phyloP scores from a whole-genome alignment of 2,329 filamentous ascomycete genomes.

The Ophiostoma quercus region DNA sequence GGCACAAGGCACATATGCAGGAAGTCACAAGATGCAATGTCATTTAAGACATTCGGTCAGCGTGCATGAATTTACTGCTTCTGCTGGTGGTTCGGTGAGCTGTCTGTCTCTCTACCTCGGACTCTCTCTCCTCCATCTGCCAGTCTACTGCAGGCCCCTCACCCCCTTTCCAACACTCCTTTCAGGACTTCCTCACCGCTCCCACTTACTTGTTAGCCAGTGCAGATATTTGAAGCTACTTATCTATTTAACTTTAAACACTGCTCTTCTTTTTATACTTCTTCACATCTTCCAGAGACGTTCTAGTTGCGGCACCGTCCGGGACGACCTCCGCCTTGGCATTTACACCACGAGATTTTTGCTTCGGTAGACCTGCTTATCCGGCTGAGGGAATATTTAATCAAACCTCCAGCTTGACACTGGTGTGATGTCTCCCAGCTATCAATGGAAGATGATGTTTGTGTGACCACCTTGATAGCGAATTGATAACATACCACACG shows the following conservation, averaged over 20 bases:
- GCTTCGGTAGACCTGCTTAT: not conserved
- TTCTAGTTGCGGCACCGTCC: not conserved
- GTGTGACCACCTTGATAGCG: not conserved
- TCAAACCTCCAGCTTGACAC: not conserved
- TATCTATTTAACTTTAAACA: not conserved
- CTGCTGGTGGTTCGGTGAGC: constrained; percentile 1
- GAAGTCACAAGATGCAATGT: constrained; percentile 1
- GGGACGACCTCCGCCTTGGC: not conserved
- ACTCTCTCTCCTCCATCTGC: not conserved
- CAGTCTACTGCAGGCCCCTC: not conserved
- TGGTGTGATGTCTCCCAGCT: not conserved
- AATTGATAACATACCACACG: not conserved
- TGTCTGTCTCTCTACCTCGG: not conserved
- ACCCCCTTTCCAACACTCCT: not conserved
- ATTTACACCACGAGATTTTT: not conserved
- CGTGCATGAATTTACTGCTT: not conserved
- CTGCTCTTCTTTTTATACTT: not conserved
- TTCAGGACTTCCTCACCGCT: not conserved
- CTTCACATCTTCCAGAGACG: not conserved
- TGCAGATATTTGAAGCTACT: not conserved
- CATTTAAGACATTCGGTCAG: not conserved
- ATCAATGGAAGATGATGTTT: not conserved
- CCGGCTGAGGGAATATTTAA: not conserved
- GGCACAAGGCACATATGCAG: not conserved
- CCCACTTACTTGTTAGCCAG: not conserved